These are phyloP conservation scores for Trypanosoma vivax DNA, from an alignment of 208 protist genomes.

Conservation along the genomic window DNA sequence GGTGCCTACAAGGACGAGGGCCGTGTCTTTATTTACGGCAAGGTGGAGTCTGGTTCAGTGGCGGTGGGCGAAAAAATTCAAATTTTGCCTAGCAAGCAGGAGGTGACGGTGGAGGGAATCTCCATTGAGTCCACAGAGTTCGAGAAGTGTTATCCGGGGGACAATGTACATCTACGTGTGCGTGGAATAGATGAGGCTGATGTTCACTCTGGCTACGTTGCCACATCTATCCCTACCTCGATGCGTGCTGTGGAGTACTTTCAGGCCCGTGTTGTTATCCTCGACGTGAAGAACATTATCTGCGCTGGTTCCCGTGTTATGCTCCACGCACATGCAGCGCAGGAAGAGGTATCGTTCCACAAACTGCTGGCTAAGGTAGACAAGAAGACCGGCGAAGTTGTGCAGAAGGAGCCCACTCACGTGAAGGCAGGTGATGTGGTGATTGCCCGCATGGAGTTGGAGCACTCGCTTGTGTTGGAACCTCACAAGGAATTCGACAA, in stretches of 20 bases:
- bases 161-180: constrained; percentile 90
- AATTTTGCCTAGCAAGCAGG: constrained; percentile 68
- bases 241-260: constrained; percentile 88
- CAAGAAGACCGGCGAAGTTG: constrained; percentile 85
- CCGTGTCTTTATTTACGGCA: constrained; percentile 90
- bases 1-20: constrained; percentile 96
- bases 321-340: constrained; percentile 92
- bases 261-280: constrained; percentile 92
- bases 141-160: constrained; percentile 85
- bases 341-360: constrained; percentile 91
- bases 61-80: constrained; percentile 83
- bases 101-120: constrained; percentile 82
- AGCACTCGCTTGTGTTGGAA: constrained; percentile 88
- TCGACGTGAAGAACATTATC: constrained; percentile 95
- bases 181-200: constrained; percentile 86
- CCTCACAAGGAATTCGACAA: constrained; percentile 92
- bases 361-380: constrained; percentile 89
- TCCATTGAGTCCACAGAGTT: constrained; percentile 87
- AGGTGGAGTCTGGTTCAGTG: constrained; percentile 92
- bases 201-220: constrained; percentile 84
- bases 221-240: constrained; percentile 78
- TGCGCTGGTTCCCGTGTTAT: constrained; percentile 90
- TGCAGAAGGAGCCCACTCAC: constrained; percentile 91
- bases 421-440: constrained; percentile 90
- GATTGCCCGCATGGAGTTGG: constrained; percentile 86